Evolutionary conservation across 176 grass and related monocot genomes (phyloP).

Genomic region (Saccharum officinarum): DNA sequence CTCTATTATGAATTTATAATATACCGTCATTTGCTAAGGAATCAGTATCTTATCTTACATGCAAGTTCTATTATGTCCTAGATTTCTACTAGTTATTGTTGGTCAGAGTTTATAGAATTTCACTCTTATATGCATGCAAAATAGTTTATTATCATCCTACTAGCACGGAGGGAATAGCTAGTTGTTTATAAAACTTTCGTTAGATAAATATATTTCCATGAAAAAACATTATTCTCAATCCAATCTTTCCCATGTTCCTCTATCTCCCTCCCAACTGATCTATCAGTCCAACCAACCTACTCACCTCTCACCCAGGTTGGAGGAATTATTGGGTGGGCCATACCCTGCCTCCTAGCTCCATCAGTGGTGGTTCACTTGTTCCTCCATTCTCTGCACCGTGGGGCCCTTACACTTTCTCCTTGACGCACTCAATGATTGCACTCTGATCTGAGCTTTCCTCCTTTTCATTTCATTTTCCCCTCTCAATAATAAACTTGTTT

Average conservation of each 20-base stretch:
- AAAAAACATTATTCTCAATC: not conserved
- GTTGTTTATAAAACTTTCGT: not conserved
- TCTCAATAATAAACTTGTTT: not conserved
- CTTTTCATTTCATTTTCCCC: not conserved
- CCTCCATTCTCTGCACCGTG: constrained; percentile 28
- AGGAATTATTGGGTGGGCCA: constrained; percentile 54
- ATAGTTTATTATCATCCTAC: not conserved
- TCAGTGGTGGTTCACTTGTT: constrained; percentile 21
- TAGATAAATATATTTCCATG: not conserved
- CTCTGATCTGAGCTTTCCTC: not conserved
- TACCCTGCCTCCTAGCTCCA: constrained; percentile 19
- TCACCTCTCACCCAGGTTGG: constrained; percentile 39
- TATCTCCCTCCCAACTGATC: constrained; percentile 14
- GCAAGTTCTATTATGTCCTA: not conserved
- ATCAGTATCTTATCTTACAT: too few relatives aligned
- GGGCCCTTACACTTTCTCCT: constrained; percentile 28
- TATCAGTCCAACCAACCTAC: constrained; percentile 28
- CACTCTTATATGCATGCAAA: not conserved
- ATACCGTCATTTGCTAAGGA: too few relatives aligned
- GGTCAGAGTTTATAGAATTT: not conserved
- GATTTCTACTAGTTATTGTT: too few relatives aligned
- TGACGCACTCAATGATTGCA: constrained; percentile 39
- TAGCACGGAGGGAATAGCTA: not conserved
- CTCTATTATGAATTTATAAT: too few relatives aligned
- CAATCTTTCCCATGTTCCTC: constrained; percentile 4